Evolutionary conservation across 1,284 basidiomycete genomes (phyloP).

Genomic region (Neonothopanus nambi): DNA sequence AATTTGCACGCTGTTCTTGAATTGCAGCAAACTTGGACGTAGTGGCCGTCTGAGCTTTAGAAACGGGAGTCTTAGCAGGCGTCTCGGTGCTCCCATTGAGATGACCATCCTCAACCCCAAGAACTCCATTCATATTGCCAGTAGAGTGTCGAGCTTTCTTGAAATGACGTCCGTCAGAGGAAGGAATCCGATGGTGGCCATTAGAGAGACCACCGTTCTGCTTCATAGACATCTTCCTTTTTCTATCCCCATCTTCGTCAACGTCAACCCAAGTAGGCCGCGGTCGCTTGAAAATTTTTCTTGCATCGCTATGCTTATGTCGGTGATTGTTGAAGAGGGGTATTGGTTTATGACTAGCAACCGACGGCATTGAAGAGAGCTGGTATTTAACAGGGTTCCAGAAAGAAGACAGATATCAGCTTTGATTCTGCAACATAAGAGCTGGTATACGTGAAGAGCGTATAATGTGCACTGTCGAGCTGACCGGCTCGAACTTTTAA

Average conservation of each 20-base stretch:
- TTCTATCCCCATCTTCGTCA: conserved; percentile 34
- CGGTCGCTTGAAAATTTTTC: conserved; percentile 9
- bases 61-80: not conserved
- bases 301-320: not conserved
- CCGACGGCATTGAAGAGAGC: not conserved
- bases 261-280: conserved; percentile 33
- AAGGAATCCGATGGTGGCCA: conserved; percentile 21
- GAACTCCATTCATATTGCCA: conserved; percentile 18
- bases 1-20: conserved; percentile 62
- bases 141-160: conserved; percentile 23
- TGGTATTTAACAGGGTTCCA: no score
- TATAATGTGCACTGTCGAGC: no score
- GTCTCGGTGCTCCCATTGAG: not conserved
- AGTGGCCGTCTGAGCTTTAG: not conserved
- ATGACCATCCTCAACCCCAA: conserved; percentile 19
- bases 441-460: no score
- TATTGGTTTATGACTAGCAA: conserved; percentile 3
- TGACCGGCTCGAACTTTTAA: no score
- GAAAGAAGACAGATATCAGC: no score
- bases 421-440: no score
- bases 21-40: conserved; percentile 29
- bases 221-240: conserved; percentile 27
- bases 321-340: conserved; percentile 1
- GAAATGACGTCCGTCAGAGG: conserved; percentile 19
- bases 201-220: conserved; percentile 24